These are phyloP conservation scores for Lavandula angustifolia DNA, from an alignment of 257 asterid genomes.

Conservation along the genomic window DNA sequence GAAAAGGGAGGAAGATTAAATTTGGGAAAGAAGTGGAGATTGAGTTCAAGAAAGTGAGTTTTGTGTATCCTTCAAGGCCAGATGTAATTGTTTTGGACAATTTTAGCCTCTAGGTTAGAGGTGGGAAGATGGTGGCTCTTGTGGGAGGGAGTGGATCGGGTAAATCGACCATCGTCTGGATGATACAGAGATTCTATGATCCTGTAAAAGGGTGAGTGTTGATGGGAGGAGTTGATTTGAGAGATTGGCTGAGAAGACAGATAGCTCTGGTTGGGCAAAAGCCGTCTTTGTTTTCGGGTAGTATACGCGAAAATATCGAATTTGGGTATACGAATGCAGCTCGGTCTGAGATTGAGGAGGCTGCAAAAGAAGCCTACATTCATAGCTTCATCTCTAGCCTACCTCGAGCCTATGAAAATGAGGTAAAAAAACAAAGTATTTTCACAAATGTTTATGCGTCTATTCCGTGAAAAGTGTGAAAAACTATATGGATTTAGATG, in stretches of 20 bases:
- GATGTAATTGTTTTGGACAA: conserved; percentile 48
- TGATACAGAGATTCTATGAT: conserved; percentile 80
- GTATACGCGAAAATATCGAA: conserved; percentile 72
- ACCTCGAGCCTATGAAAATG: conserved; percentile 84
- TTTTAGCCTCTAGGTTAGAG: conserved; percentile 53
- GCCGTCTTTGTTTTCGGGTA: conserved; percentile 77
- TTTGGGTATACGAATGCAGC: conserved; percentile 67
- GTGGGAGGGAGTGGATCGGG: conserved; percentile 92
- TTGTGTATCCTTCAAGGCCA: conserved; percentile 70
- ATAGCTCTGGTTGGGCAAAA: conserved; percentile 81
- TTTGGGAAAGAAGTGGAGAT: conserved; percentile 49
- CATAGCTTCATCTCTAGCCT: conserved; percentile 77
- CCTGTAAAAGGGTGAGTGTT: conserved; percentile 61
- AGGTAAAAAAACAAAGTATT: conserved; percentile 46
- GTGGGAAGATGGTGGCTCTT: conserved; percentile 71
- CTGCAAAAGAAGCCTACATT: conserved; percentile 77
- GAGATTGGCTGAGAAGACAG: conserved; percentile 71
- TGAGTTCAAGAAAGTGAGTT: conserved; percentile 65
- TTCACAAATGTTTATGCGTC: too few relatives aligned
- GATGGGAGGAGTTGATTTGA: conserved; percentile 65
- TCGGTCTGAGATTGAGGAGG: conserved; percentile 77
- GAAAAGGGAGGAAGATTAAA: conserved; percentile 43
- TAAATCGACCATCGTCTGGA: conserved; percentile 75
- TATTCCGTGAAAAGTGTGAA: too few relatives aligned
- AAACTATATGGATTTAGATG: too few relatives aligned